Conservation (phyloP, 345 rosid species). For the Brassica incana region DNA sequence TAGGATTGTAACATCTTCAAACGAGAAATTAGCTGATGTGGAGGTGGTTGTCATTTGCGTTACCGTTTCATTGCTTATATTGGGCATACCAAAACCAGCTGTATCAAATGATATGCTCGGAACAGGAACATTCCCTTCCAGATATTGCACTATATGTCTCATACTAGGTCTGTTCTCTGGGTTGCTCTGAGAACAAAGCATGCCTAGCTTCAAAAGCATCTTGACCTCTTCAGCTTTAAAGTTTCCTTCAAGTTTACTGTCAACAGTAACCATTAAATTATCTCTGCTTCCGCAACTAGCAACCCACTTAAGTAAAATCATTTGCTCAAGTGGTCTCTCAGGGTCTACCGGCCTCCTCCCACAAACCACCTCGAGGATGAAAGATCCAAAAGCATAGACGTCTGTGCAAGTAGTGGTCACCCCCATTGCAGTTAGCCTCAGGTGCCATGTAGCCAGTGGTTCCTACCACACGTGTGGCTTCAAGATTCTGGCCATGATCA, state of each 20-base stretch:
- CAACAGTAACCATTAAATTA: slow-evolving; percentile 26
- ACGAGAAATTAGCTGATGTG: slow-evolving; percentile 28
- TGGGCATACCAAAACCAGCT: slow-evolving; percentile 35
- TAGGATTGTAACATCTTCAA: slow-evolving; percentile 24
- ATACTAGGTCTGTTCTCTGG: slow-evolving; percentile 36
- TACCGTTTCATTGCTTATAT: slow-evolving; percentile 25
- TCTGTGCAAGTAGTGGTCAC: background rate
- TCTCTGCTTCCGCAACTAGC: slow-evolving; percentile 25
- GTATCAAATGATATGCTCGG: slow-evolving; percentile 21
- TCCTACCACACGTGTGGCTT: too few relatives aligned
- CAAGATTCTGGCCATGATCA: too few relatives aligned
- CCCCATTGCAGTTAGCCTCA: background rate
- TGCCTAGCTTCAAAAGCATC: slow-evolving; percentile 43
- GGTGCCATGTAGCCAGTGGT: too few relatives aligned
- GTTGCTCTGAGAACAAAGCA: slow-evolving; percentile 41
- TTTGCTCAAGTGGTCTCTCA: slow-evolving; percentile 14
- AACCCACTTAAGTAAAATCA: slow-evolving; percentile 31
- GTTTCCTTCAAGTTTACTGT: slow-evolving; percentile 28
- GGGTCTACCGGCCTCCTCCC: slow-evolving; percentile 12
- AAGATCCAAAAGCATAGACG: background rate
- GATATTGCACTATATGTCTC: slow-evolving; percentile 41
- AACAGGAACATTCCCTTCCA: slow-evolving; percentile 23
- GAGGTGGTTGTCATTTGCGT: slow-evolving; percentile 27
- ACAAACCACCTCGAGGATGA: background rate
- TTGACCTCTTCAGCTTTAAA: slow-evolving; percentile 14